Conservation (phyloP, 495 filamentous ascomycete genomes). For the Glutinoglossum americanum region DNA sequence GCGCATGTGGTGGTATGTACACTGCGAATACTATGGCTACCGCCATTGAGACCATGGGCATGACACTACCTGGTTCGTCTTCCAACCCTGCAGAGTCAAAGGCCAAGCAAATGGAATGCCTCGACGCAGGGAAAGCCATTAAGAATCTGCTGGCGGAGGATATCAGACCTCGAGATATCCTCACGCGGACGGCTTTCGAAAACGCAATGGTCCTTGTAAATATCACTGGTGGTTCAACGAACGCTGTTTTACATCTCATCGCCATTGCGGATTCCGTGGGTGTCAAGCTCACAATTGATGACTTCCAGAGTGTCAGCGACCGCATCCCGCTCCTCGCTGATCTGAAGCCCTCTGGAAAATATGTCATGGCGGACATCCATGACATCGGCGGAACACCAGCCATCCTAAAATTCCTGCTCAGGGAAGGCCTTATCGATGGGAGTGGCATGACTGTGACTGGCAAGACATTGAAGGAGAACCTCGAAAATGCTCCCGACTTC, state of each 20-base stretch:
- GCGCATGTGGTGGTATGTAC: slow-evolving; percentile 98
- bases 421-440: slow-evolving; percentile 75
- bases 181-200: slow-evolving; percentile 83
- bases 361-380: slow-evolving; percentile 83
- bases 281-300: slow-evolving; percentile 84
- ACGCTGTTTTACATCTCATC: slow-evolving; percentile 90
- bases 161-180: slow-evolving; percentile 70
- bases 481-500: slow-evolving; percentile 57
- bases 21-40: slow-evolving; percentile 98
- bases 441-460: slow-evolving; percentile 83
- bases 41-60: slow-evolving; percentile 90
- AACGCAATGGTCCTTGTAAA: slow-evolving; percentile 92
- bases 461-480: slow-evolving; percentile 79
- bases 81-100: slow-evolving; percentile 78
- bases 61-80: slow-evolving; percentile 84
- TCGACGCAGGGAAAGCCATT: slow-evolving; percentile 66
- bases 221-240: slow-evolving; percentile 90
- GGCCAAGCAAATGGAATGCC: slow-evolving; percentile 71
- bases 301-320: slow-evolving; percentile 91
- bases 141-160: slow-evolving; percentile 70
- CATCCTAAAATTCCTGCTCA: slow-evolving; percentile 76
- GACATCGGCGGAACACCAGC: slow-evolving; percentile 81
- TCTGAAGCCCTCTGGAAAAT: slow-evolving; percentile 91
- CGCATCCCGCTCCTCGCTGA: slow-evolving; percentile 84
- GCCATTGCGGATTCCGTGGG: slow-evolving; percentile 90